Base-by-base conservation (phyloP, 768 basidiomycete genomes). In the Boletellus sp. region DNA sequence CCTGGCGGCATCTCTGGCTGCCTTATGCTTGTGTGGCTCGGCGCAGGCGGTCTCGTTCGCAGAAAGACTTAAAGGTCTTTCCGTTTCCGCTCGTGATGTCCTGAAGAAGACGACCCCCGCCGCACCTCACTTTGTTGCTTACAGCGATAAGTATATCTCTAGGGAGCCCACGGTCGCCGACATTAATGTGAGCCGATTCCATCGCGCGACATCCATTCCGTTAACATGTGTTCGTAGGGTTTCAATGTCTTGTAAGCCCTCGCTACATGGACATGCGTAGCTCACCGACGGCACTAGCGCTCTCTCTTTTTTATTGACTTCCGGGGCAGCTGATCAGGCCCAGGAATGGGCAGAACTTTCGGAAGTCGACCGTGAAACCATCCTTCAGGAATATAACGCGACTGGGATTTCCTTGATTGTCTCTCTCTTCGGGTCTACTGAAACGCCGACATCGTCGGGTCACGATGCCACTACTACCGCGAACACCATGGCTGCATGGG, bases 321-420 rank as follows among this genome's bases (percentile, higher is more conserved):
- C 61, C n/a, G 76, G 76, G 8, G 62, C 74, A 2, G 69, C 58
- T 43, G 75, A 77, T 57, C 62, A 76, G 64, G 76, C 74, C 6
- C 61, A 61, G 28, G 69, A 68, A 59, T 78, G 75, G 75, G 62
- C 67, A n/a, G 56, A 54, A 39, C 64, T 78, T 3, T 62, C 68
- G 5, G 64, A 67, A 3, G 51, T 53, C 19, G 60, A 73, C 26
- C 72, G 78, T 20, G 55, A 71, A 12, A 36, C 68, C 12, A 69
- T 78, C 55, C 70, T 78, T 52, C 57, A 73, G 0, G 68, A 75
- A 48, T 82, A 81, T 55, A 66, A 67, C 20, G 72, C 74, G 2
- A 78, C 78, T 19, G 79, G 79, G 15, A 79, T 80, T 61, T 74
- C 73, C 38, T 60, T 82, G 22, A 73, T 81, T 51, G 79, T 81